Evolutionary conservation across 2,329 filamentous ascomycete species (phyloP).

Genomic region (Dactylellina parvicollis): DNA sequence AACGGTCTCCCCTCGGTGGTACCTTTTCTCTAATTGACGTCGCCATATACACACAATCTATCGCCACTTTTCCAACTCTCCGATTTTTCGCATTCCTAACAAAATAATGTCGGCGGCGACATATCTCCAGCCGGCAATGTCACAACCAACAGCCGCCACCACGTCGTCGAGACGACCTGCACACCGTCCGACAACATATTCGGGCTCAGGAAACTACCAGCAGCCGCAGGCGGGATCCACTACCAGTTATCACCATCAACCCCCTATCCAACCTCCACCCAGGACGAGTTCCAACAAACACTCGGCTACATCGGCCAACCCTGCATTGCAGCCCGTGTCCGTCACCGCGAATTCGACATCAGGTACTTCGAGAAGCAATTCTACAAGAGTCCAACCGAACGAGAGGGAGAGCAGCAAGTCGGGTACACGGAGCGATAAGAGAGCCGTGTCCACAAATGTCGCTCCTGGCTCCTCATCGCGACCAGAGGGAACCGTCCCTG

Average conservation of each 20-base stretch:
- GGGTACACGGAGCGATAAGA: constrained; percentile 43
- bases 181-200: constrained; percentile 50
- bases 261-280: constrained; percentile 50
- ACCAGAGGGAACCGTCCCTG: constrained; percentile 40
- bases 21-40: too few species aligned
- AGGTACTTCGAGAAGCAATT: constrained; percentile 22
- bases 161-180: constrained; percentile 48
- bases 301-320: constrained; percentile 10
- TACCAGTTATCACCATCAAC: constrained; percentile 52
- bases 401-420: constrained; percentile 33
- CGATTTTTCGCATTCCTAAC: not conserved
- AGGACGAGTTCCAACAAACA: constrained; percentile 50
- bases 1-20: too few species aligned
- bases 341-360: constrained; percentile 38
- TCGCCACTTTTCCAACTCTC: constrained; percentile 5
- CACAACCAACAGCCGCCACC: constrained; percentile 49
- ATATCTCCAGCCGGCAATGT: constrained; percentile 51
- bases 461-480: constrained; percentile 34
- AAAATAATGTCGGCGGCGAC: constrained; percentile 53
- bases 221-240: constrained; percentile 46
- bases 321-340: constrained; percentile 37
- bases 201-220: constrained; percentile 41
- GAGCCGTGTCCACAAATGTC: constrained; percentile 43
- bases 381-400: constrained; percentile 30
- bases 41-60: too few species aligned